Evolutionary conservation across 768 basidiomycete species (phyloP).

Genomic region (Xerocomus spinulosus): DNA sequence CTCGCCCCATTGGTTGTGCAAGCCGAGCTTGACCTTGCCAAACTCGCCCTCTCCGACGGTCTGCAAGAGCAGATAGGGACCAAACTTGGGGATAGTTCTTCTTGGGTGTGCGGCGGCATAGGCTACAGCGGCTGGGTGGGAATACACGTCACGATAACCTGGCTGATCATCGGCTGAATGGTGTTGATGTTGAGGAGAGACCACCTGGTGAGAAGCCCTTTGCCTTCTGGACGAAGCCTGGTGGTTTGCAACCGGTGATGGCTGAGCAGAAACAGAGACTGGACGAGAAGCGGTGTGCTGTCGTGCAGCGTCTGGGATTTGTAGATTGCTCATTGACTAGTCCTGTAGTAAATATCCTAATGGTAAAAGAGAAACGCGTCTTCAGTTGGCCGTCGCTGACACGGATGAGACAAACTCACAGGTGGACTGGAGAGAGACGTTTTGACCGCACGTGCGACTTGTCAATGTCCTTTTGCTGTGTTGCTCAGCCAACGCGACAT

Average conservation of each 20-base stretch:
- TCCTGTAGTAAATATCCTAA: too few species aligned
- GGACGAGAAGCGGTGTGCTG: constrained; percentile 43
- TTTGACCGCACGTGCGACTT: constrained; percentile 32
- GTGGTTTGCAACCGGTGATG: constrained; percentile 41
- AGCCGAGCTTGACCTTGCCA: constrained; percentile 97
- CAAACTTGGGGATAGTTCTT: constrained; percentile 88
- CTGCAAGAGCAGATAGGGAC: constrained; percentile 91
- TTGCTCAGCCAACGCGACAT: constrained; percentile 1
- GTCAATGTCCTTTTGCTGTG: constrained; percentile 12
- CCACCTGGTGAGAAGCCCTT: constrained; percentile 70
- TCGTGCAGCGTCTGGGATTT: constrained; percentile 46
- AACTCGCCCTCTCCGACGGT: constrained; percentile 98
- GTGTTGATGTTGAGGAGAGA: constrained; percentile 45
- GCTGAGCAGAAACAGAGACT: constrained; percentile 53
- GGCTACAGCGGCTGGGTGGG: constrained; percentile 81
- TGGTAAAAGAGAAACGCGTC: constrained; percentile 17
- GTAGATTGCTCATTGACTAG: constrained; percentile 36
- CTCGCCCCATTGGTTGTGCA: constrained; percentile 90
- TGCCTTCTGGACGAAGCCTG: constrained; percentile 49
- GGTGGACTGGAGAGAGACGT: too few species aligned
- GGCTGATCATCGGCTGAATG: constrained; percentile 41
- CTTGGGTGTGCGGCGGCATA: constrained; percentile 79
- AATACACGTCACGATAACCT: constrained; percentile 68
- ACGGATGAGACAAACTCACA: too few species aligned
- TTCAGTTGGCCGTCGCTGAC: too few species aligned